Conservation (phyloP, 352 stramenopile genomes). For the Phytopythium montanum region DNA sequence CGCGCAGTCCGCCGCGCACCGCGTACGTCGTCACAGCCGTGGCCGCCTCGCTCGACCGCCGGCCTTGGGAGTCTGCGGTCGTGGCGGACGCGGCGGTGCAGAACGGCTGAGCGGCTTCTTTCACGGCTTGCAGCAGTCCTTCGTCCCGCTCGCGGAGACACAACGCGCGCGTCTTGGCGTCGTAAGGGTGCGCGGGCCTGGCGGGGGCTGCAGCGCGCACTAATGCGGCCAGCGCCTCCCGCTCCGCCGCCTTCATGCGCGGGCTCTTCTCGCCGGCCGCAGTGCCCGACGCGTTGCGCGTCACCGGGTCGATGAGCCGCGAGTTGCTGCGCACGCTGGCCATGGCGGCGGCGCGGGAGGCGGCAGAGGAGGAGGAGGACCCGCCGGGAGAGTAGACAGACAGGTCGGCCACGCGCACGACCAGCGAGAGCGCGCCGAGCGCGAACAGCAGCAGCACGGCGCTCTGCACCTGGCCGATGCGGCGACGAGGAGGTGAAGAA, state of each 20-base stretch:
- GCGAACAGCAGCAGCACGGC: constrained; percentile 18
- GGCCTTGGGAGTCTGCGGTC: constrained; percentile 9
- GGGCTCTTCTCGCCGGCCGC: constrained; percentile 7
- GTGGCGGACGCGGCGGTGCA: constrained; percentile 18
- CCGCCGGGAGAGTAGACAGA: constrained; percentile 9
- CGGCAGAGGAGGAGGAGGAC: not conserved
- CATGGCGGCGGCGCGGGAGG: constrained; percentile 4
- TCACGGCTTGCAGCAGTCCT: constrained; percentile 23
- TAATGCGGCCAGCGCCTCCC: constrained; percentile 14
- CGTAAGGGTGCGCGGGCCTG: constrained; percentile 17
- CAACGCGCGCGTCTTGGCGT: constrained; percentile 15
- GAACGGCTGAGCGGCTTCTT: constrained; percentile 17
- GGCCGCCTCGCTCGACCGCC: constrained; percentile 11
- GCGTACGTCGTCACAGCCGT: constrained; percentile 32
- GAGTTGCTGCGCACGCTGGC: constrained; percentile 1
- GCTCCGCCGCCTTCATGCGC: constrained; percentile 13
- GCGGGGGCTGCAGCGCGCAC: constrained; percentile 14
- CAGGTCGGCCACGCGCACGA: constrained; percentile 20
- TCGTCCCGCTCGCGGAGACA: constrained; percentile 34
- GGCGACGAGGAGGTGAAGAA: not conserved
- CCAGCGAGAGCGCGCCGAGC: constrained; percentile 18
- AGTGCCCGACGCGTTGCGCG: constrained; percentile 7
- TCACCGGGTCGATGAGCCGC: not conserved
- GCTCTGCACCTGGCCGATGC: constrained; percentile 15
- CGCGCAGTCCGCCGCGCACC: constrained; percentile 20